Evolutionary conservation across 2,329 filamentous ascomycete genomes (phyloP).

Genomic region (Alternaria burnsii): DNA sequence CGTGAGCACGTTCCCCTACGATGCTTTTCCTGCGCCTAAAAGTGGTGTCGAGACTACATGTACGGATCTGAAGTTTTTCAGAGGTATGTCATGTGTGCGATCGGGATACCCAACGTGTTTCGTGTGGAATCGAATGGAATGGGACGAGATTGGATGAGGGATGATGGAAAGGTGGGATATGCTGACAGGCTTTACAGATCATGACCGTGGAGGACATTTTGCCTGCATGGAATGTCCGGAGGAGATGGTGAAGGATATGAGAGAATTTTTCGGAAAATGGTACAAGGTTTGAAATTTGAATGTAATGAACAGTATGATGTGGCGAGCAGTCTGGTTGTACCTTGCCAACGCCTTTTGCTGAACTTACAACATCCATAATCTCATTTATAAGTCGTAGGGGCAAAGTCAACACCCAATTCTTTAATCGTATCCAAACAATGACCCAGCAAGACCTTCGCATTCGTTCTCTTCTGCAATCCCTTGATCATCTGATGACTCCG

Average conservation of each 20-base stretch:
- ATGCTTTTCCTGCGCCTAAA: conserved; percentile 49
- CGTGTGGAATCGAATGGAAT: background rate
- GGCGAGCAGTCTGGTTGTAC: background rate
- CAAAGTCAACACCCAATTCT: conserved; percentile 35
- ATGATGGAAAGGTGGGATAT: background rate
- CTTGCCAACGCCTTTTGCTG: background rate
- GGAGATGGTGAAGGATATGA: conserved; percentile 35
- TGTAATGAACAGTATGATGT: background rate
- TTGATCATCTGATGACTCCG: conserved; percentile 44
- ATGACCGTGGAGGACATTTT: conserved; percentile 36
- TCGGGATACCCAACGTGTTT: background rate
- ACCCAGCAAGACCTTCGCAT: conserved; percentile 38
- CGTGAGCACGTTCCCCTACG: conserved; percentile 50
- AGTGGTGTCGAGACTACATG: conserved; percentile 48
- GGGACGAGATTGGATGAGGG: background rate
- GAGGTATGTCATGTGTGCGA: conserved; percentile 16
- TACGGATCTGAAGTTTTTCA: conserved; percentile 51
- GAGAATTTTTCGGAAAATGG: conserved; percentile 31
- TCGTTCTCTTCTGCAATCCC: conserved; percentile 37
- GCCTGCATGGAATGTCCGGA: conserved; percentile 39
- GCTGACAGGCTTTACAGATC: conserved; percentile 22
- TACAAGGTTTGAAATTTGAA: conserved; percentile 14
- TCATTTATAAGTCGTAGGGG: conserved; percentile 36
- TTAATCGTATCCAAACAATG: conserved; percentile 43
- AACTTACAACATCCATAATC: background rate